phyloP scores from a whole-genome alignment of 164 flowering plant species.

The Brasenia schreberi region DNA sequence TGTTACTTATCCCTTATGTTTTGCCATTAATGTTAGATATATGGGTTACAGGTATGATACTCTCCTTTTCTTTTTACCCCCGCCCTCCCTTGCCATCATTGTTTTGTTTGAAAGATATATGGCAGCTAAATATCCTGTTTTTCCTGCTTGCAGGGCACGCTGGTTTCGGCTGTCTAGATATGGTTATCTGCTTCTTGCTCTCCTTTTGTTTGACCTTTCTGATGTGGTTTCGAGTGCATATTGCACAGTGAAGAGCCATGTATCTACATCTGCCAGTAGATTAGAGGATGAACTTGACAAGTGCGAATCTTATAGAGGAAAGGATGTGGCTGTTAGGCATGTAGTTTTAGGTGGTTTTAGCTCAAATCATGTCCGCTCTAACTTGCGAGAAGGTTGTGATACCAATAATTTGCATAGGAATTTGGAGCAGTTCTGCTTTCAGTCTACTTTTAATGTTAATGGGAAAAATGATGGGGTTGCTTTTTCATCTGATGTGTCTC shows the following conservation, averaged over 20 bases:
- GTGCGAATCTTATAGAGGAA: conserved; percentile 15
- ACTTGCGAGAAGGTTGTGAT: conserved; percentile 5
- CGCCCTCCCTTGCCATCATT: neutral
- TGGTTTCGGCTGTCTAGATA: neutral
- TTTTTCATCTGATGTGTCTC: conserved; percentile 11
- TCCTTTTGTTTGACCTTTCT: neutral
- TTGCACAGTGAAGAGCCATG: conserved; percentile 11
- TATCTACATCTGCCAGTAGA: conserved; percentile 11
- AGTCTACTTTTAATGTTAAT: conserved; percentile 28
- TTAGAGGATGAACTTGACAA: conserved; percentile 20
- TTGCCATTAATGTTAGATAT: too few relatives aligned
- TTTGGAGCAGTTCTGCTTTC: conserved; percentile 44
- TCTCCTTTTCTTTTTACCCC: neutral
- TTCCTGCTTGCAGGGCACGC: neutral
- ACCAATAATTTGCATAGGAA: conserved; percentile 22
- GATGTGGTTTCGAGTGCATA: conserved; percentile 20
- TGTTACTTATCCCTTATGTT: neutral
- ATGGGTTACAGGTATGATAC: neutral
- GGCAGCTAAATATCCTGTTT: neutral
- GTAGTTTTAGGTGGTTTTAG: conserved; percentile 15
- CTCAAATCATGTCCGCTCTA: conserved; percentile 12
- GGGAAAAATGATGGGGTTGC: conserved; percentile 10
- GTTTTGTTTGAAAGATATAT: neutral
- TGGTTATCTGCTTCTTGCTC: neutral
- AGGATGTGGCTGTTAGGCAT: conserved; percentile 12